phyloP scores from a whole-genome alignment of 305 asterid genomes.

The Withania somnifera region DNA sequence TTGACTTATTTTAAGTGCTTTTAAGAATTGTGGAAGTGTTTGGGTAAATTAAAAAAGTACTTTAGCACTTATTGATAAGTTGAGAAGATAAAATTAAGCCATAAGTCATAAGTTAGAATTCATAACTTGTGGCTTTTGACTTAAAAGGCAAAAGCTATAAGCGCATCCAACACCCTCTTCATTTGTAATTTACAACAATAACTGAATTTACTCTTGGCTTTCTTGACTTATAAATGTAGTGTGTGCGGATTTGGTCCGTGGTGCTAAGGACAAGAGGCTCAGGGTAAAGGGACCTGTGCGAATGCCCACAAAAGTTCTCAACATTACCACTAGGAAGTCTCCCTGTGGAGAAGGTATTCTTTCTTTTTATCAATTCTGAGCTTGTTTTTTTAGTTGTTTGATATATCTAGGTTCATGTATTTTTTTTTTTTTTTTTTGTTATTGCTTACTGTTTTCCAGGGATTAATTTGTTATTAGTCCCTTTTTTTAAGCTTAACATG shows the following conservation, averaged over 20 bases:
- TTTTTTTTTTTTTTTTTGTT: background rate
- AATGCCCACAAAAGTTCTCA: constrained; percentile 22
- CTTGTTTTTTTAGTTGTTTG: background rate
- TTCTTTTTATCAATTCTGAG: background rate
- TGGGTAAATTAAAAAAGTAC: too few relatives aligned
- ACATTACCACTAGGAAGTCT: constrained; percentile 22
- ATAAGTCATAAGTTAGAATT: too few relatives aligned
- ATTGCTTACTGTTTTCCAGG: background rate
- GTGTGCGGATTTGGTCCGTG: constrained; percentile 18
- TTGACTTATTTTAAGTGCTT: too few relatives aligned
- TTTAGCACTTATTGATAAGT: too few relatives aligned
- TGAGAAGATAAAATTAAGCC: too few relatives aligned
- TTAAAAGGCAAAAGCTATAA: too few relatives aligned
- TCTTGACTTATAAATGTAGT: background rate
- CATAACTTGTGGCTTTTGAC: too few relatives aligned
- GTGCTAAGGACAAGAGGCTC: constrained; percentile 23
- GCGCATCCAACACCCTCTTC: too few relatives aligned
- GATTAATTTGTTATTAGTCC: background rate
- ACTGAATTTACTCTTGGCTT: background rate
- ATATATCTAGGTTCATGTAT: background rate
- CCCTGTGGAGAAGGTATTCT: constrained; percentile 22
- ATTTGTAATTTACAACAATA: background rate
- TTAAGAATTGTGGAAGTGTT: too few relatives aligned
- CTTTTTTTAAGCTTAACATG: background rate
- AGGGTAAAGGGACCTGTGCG: constrained; percentile 27